phyloP scores from a whole-genome alignment of 2,329 filamentous ascomycete genomes.

The Talaromyces atroroseus region DNA sequence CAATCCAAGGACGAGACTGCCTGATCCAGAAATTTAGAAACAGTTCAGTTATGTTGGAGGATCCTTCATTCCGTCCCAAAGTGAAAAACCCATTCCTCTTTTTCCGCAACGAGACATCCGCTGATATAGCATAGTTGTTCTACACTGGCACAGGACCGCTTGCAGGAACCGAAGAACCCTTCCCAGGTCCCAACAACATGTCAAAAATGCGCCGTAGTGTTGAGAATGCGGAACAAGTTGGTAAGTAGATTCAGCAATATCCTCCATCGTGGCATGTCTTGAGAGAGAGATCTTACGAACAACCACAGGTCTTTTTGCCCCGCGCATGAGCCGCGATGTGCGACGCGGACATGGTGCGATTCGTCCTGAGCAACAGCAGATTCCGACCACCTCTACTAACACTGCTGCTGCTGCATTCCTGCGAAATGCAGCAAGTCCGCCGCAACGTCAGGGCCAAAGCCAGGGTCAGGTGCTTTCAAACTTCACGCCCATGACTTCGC shows the following conservation, averaged over 20 bases:
- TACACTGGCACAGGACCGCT: slow-evolving; percentile 46
- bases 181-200: slow-evolving; percentile 74
- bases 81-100: slow-evolving; percentile 44
- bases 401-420: background rate
- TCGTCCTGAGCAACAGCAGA: background rate
- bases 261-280: background rate
- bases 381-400: background rate
- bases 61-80: slow-evolving; percentile 75
- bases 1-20: slow-evolving; percentile 87
- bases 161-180: slow-evolving; percentile 66
- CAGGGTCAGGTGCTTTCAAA: background rate
- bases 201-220: slow-evolving; percentile 83
- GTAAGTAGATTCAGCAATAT: slow-evolving; percentile 44
- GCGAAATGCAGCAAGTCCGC: slow-evolving; percentile 3
- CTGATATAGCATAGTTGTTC: slow-evolving; percentile 43
- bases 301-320: slow-evolving; percentile 68
- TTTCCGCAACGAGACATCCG: slow-evolving; percentile 51
- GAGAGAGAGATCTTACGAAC: background rate
- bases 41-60: slow-evolving; percentile 90
- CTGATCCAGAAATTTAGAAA: slow-evolving; percentile 94
- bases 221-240: slow-evolving; percentile 79
- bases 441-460: slow-evolving; percentile 2
- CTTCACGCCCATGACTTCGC: slow-evolving; percentile 6
- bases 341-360: slow-evolving; percentile 2
- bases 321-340: slow-evolving; percentile 64